These are phyloP conservation scores for Plasmodium yoelii DNA, from an alignment of 169 alveolate species.

Conservation along the genomic window DNA sequence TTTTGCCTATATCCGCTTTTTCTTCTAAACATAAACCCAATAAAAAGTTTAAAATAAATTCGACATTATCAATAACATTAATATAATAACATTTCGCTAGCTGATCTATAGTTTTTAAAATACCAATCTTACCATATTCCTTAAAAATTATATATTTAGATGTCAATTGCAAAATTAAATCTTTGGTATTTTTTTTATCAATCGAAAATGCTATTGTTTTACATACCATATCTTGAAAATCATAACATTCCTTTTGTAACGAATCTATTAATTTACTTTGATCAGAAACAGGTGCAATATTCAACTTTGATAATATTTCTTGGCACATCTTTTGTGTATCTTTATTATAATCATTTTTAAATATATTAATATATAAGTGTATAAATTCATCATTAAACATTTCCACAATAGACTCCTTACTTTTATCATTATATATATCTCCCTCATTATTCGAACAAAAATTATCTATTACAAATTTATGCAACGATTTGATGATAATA, in stretches of 20 bases:
- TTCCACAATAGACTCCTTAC: not conserved
- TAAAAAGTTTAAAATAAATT: conserved; percentile 61
- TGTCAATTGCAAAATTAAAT: conserved; percentile 51
- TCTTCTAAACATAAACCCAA: conserved; percentile 75
- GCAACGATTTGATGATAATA: conserved; percentile 40
- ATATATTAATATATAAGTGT: conserved; percentile 33
- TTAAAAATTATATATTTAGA: conserved; percentile 69
- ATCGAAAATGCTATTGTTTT: conserved; percentile 30
- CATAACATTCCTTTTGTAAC: conserved; percentile 63
- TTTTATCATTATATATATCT: not conserved
- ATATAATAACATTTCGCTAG: conserved; percentile 31
- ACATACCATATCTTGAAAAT: conserved; percentile 67
- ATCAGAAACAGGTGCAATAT: conserved; percentile 26
- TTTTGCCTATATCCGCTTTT: conserved; percentile 43
- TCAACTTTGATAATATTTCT: conserved; percentile 43
- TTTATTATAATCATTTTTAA: conserved; percentile 26
- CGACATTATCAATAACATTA: conserved; percentile 55
- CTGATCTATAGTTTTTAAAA: conserved; percentile 46
- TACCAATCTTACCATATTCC: conserved; percentile 72
- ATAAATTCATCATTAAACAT: conserved; percentile 43
- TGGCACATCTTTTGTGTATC: conserved; percentile 41
- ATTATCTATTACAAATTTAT: conserved; percentile 33
- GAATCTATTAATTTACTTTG: conserved; percentile 58
- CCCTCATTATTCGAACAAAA: not conserved
- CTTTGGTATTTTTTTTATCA: conserved; percentile 25